Evolutionary conservation across 1,284 basidiomycete genomes (phyloP), one percentile per base, ranked within the genome.

Genomic region (Gymnopus androsaceus): DNA sequence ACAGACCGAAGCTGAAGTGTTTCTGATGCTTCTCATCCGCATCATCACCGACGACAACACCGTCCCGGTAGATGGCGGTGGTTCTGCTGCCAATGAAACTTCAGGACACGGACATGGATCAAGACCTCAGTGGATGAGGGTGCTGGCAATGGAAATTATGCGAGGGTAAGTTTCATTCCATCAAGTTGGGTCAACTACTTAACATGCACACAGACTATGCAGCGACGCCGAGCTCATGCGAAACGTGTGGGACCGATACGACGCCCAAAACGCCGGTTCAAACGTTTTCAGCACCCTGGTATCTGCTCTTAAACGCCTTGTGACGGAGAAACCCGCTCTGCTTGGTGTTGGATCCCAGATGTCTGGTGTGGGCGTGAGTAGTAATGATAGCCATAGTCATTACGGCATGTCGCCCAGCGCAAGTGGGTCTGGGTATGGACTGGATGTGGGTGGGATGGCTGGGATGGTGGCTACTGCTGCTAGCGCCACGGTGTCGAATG

Each of bases 71-170:
- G 44, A 46, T 17, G 44, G 44, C 12, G 28, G 41, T 27, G 28
- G 41, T n/a, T 25, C 28, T 7, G 54, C 60, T 63, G 17, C 63
- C 54, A 17, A 49, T 53, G 37, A 56, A 36, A 23, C 47, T 4
- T 66, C 66, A 0, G 75, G 78, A 31, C 69, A 75, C 48, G 64
- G 67, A 12, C 70, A 77, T 23, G 59, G 65, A 21, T 69, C 77
- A 14, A 78, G 85, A 27, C 90, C 92, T 0, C 72, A 79, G 31
- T 97, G 95, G 95, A 89, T 94, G 79, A 79, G 94, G 17, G 92
- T 95, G 0, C 78, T 98, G 3, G 87, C 91, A 1, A 87, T 96
- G 83, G 95, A 98, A 69, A 91, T 95, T 44, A 85, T 95, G 75
- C 80, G 94, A 66, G 94, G 92, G 90, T 78, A 57, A 42, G 71